phyloP scores from a whole-genome alignment of 257 asterid species.

The Lavandula angustifolia region DNA sequence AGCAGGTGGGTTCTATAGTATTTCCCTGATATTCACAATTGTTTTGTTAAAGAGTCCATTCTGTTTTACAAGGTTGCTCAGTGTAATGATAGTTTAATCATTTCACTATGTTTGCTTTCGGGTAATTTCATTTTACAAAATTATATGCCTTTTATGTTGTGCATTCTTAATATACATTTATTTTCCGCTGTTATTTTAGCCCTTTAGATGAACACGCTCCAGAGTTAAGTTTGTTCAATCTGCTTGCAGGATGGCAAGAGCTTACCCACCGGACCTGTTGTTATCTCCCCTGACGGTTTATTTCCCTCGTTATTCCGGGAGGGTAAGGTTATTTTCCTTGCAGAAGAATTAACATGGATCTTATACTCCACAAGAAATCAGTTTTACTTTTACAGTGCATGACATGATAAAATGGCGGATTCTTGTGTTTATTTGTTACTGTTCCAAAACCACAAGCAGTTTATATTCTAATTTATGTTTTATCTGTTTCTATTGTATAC shows the following conservation, averaged over 20 bases:
- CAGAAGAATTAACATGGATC: neutral
- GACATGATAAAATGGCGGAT: neutral
- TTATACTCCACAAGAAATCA: neutral
- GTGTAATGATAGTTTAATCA: neutral
- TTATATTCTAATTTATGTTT: neutral
- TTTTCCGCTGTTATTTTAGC: slow-evolving; percentile 9
- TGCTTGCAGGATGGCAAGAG: slow-evolving; percentile 89
- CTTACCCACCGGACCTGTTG: slow-evolving; percentile 95
- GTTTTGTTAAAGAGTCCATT: neutral
- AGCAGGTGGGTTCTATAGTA: slow-evolving; percentile 62
- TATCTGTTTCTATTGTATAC: neutral
- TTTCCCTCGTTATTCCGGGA: slow-evolving; percentile 92
- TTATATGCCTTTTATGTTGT: neutral
- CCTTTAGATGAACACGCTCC: neutral
- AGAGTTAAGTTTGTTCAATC: neutral
- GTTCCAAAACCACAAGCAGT: neutral
- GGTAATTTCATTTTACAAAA: neutral
- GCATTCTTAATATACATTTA: neutral
- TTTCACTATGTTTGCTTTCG: neutral
- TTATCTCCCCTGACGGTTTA: slow-evolving; percentile 96
- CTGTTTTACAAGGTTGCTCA: neutral
- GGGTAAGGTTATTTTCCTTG: slow-evolving; percentile 47
- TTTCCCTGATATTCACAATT: neutral
- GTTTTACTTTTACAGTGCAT: neutral
- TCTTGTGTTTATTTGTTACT: neutral